Evolutionary conservation across 2,329 filamentous ascomycete genomes (phyloP).

Genomic region (Botrytis elliptica): DNA sequence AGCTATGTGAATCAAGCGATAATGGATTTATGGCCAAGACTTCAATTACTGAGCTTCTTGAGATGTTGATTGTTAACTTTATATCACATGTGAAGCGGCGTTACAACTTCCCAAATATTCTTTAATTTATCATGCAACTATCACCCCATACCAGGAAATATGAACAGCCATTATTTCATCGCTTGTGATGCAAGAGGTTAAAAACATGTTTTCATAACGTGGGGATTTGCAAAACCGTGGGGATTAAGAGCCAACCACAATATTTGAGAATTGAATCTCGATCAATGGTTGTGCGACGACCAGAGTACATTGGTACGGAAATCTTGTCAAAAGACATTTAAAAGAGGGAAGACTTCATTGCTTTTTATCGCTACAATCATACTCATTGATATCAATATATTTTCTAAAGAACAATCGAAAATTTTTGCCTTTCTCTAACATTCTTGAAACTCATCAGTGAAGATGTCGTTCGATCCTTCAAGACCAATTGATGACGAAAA

Average conservation of each 20-base stretch:
- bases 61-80: no score
- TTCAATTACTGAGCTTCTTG: not conserved
- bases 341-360: not conserved
- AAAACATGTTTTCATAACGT: not conserved
- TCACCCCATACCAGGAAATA: not conserved
- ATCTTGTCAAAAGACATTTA: no score
- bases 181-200: not conserved
- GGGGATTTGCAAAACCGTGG: no score
- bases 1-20: not conserved
- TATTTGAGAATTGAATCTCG: not conserved
- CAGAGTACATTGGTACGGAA: not conserved
- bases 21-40: not conserved
- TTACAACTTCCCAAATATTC: no score
- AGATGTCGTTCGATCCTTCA: slow-evolving; percentile 4
- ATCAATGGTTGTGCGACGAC: not conserved
- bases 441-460: not conserved
- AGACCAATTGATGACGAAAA: slow-evolving; percentile 3
- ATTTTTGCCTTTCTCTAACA: not conserved
- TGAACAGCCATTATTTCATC: not conserved
- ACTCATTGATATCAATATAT: not conserved
- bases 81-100: no score
- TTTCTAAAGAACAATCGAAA: not conserved
- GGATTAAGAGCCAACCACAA: not conserved
- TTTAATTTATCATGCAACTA: not conserved
- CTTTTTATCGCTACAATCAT: not conserved